Evolutionary conservation across 2,329 filamentous ascomycete species (phyloP), one percentile per base, ranked within the genome.

Genomic region (Cladosporium sp.): DNA sequence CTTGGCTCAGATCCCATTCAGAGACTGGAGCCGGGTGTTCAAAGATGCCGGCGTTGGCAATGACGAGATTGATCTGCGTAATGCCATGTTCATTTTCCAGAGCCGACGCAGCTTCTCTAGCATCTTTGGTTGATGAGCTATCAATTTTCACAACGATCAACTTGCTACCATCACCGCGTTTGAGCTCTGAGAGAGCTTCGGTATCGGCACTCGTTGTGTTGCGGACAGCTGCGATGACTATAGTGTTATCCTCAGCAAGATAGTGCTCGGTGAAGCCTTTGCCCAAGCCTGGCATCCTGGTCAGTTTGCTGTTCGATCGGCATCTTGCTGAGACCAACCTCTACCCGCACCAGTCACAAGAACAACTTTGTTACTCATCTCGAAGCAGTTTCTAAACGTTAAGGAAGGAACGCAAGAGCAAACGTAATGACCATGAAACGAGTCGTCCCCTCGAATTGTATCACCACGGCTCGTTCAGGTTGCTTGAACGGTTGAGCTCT

Each of bases 1-100:
- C 8, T n/a, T 51, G 30, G 49, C 15, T 14, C 5, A 22, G 37
- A 3, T 39, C 22, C 15, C 17, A 19, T 12, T 25, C 20, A 9
- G 45, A 50, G 11, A 50, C 45, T 12, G 37, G 17, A n/a, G 17
- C 30, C 17, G 17, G 17, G 14, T 19, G 22, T 11, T 51, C 22
- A 19, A 37, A 51, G 30, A 51, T 51, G 12, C 49, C 49, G 19
- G 49, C 49, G 15, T 51, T 51, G 34, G 49, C 49, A 17, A 51
- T 51, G 17, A 51, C 49, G 3, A 38, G 30, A 7, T 51, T 34
- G 12, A 51, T 19, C 5, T 51, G 49, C 2, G 30, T 37, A 14
- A 51, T 37, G 49, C 34, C 49, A n/a, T 51, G 49, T 3, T 37
- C 17, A 8, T 51, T 37, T 8, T 20, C 19, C 11, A 22, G 14